Conservation (phyloP, 2,329 filamentous ascomycete genomes). For the Venturia pyrina region DNA sequence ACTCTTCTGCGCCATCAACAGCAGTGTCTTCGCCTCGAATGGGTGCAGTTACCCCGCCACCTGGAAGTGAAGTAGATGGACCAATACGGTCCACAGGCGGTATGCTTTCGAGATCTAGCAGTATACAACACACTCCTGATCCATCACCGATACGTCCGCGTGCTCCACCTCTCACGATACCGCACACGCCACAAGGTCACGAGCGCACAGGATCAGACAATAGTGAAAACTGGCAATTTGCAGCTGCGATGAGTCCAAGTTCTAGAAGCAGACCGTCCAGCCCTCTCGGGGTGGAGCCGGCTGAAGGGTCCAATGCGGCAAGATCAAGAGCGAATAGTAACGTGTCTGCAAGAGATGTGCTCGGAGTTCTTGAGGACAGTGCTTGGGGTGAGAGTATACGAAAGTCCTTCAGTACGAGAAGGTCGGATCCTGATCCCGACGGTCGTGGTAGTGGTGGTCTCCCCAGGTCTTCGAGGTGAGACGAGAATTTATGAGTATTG, state of each 20-base stretch:
- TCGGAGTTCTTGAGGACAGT: conserved; percentile 78
- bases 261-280: background rate
- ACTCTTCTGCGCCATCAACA: conserved; percentile 4
- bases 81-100: background rate
- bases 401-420: conserved; percentile 62
- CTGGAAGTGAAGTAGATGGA: background rate
- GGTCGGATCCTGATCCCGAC: background rate
- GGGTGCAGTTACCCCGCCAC: conserved; percentile 10
- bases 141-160: conserved; percentile 5
- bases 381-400: conserved; percentile 91
- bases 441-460: background rate
- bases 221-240: conserved; percentile 10
- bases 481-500: too few relatives aligned
- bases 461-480: background rate
- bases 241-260: conserved; percentile 2
- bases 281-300: background rate
- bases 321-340: conserved; percentile 56
- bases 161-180: background rate
- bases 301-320: background rate
- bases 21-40: conserved; percentile 3
- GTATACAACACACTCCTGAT: conserved; percentile 12
- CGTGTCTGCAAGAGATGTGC: conserved; percentile 66
- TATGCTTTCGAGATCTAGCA: background rate
- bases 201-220: background rate
- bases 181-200: background rate